Evolutionary conservation across 257 asterid species (phyloP), one percentile per base, ranked within the genome.

Genomic region (Solanum boliviense): DNA sequence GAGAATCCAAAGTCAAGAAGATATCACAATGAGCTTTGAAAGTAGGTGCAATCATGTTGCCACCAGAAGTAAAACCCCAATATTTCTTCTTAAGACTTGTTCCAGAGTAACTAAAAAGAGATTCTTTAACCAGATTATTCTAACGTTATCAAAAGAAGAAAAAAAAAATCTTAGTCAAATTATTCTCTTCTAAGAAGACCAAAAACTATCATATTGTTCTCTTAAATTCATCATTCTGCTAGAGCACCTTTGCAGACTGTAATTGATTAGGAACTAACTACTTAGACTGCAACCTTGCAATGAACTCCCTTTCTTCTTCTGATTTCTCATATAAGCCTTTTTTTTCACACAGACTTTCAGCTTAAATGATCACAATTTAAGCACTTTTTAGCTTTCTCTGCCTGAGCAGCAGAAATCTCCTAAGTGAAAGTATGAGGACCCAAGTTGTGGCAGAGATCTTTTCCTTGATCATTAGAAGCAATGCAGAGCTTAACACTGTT

Each of bases 381-480:
- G 90, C 76, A 6, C 83, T 87, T 91, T 89, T 91, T 84, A 90
- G 60, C 56, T 88, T 91, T 76, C 89, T 86, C 84, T 72, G 90
- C 34, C 90, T 88, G 38, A 85, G 41, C 5, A 78, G 65, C 84
- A 91, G 65, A 56, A 75, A 10, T 91, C 87, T 91, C 72, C 83
- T 79, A 46, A 87, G 71, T 23, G 92, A 90, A 72, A 91, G 93
- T 62, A 90, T 32, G 39, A 91, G 88, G 68, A 89, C 90, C 93
- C 93, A 91, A 35, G 93, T 85, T 21, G 92, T 79, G 23, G 92
- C 92, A 34, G 92, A 88, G 81, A 90, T 90, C 89, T 91, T 91
- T 88, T 91, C 93, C 88, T 91, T 91, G 31, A 91, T 90, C 93
- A 90, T 91, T 85, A 91, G 84, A 23, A 91, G 93, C 91, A 91